phyloP scores from a whole-genome alignment of 2,329 filamentous ascomycete species.

The Aureobasidium namibiae region DNA sequence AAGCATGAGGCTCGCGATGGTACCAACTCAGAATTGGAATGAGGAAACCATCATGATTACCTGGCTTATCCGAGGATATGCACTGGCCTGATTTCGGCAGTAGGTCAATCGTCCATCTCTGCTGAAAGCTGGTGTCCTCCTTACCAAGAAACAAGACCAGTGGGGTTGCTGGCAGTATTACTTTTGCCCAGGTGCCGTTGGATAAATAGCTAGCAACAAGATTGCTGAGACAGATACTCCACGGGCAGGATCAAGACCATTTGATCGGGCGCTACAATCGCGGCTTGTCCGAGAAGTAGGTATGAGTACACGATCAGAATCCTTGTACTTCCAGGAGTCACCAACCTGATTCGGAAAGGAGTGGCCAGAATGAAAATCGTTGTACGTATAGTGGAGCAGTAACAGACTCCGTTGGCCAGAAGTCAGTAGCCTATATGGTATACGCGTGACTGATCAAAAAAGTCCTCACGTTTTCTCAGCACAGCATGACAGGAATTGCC shows the following conservation, averaged over 20 bases:
- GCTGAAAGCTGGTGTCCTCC: background rate
- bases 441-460: background rate
- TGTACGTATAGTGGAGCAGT: slow-evolving; percentile 2
- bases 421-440: background rate
- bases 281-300: background rate
- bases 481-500: background rate
- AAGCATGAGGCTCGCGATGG: slow-evolving; percentile 10
- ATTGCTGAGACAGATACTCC: background rate
- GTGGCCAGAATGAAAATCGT: background rate
- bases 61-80: background rate
- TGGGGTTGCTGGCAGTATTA: background rate
- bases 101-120: background rate
- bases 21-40: background rate
- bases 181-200: background rate
- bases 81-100: background rate
- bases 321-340: background rate
- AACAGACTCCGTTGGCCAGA: slow-evolving; percentile 1
- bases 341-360: background rate
- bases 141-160: background rate
- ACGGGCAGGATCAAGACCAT: background rate
- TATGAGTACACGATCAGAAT: background rate
- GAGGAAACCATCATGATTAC: background rate
- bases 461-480: background rate
- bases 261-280: background rate
- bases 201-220: background rate